Conservation (phyloP, 2,329 filamentous ascomycete genomes). For the Sclerotinia borealis region DNA sequence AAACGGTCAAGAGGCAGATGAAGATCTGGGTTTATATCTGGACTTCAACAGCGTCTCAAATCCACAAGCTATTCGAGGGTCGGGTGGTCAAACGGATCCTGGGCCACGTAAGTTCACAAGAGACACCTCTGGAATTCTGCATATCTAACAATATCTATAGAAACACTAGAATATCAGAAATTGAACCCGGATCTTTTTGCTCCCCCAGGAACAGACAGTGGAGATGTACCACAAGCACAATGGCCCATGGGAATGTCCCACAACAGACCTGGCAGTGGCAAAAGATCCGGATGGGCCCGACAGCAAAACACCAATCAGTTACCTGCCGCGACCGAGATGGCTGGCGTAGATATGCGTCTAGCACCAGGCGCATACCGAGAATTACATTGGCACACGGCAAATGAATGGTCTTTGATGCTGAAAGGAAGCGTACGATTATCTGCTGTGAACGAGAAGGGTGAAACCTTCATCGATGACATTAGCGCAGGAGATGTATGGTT, state of each 20-base stretch:
- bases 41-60: constrained; percentile 46
- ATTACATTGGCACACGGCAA: constrained; percentile 55
- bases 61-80: constrained; percentile 50
- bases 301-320: constrained; percentile 50
- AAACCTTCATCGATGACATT: constrained; percentile 43
- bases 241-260: constrained; percentile 51
- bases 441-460: constrained; percentile 46
- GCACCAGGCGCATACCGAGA: constrained; percentile 54
- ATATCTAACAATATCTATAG: constrained; percentile 14
- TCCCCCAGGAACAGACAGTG: constrained; percentile 47
- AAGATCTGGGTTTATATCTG: constrained; percentile 45
- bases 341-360: constrained; percentile 54
- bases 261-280: constrained; percentile 37
- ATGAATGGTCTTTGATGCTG: constrained; percentile 47
- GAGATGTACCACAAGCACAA: constrained; percentile 41
- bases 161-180: constrained; percentile 44
- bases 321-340: constrained; percentile 43
- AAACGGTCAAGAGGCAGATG: constrained; percentile 45
- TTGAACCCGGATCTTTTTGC: constrained; percentile 49
- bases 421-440: constrained; percentile 48
- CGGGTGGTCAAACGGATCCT: constrained; percentile 42
- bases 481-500: constrained; percentile 49
- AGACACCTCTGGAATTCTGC: not conserved
- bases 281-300: constrained; percentile 46
- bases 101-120: constrained; percentile 36